These are phyloP conservation scores for Diaporthe sp. DNA, from an alignment of 2,329 filamentous ascomycete genomes.

Conservation along the genomic window DNA sequence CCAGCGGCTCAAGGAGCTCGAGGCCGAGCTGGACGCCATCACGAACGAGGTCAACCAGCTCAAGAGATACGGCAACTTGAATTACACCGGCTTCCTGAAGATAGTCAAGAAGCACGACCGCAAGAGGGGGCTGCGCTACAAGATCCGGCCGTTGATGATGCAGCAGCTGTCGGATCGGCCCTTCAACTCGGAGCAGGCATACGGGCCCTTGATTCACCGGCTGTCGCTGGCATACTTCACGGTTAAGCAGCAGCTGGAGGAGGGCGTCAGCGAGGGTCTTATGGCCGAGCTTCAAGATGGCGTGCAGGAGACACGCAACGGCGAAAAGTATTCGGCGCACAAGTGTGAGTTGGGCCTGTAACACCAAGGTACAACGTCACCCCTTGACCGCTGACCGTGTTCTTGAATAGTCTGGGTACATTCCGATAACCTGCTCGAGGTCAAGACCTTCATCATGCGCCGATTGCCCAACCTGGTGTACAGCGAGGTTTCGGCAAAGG, in stretches of 20 bases:
- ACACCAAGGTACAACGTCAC: neutral
- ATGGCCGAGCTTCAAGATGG: slow-evolving; percentile 33
- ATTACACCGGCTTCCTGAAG: slow-evolving; percentile 98
- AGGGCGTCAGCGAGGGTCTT: slow-evolving; percentile 46
- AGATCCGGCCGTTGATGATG: slow-evolving; percentile 90
- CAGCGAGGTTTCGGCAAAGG: slow-evolving; percentile 86
- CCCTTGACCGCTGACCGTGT: slow-evolving; percentile 43
- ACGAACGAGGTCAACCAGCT: slow-evolving; percentile 92
- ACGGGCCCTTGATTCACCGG: slow-evolving; percentile 88
- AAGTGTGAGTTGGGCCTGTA: slow-evolving; percentile 72
- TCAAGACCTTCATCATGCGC: slow-evolving; percentile 94
- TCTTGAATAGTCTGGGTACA: slow-evolving; percentile 84
- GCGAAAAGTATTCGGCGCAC: slow-evolving; percentile 83
- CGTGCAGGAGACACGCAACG: slow-evolving; percentile 63
- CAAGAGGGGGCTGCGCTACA: slow-evolving; percentile 87
- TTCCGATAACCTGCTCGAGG: slow-evolving; percentile 92
- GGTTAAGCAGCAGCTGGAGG: slow-evolving; percentile 84
- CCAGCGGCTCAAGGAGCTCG: slow-evolving; percentile 74
- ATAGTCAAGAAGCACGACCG: slow-evolving; percentile 99
- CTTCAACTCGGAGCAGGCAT: slow-evolving; percentile 92
- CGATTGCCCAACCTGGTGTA: slow-evolving; percentile 93
- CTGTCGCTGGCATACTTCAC: slow-evolving; percentile 97
- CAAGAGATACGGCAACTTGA: slow-evolving; percentile 94
- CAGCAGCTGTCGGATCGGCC: slow-evolving; percentile 87
- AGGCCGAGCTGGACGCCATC: slow-evolving; percentile 85